Evolutionary conservation across 257 asterid genomes (phyloP), one percentile per base, ranked within the genome.

Genomic region (Ballota nigra): DNA sequence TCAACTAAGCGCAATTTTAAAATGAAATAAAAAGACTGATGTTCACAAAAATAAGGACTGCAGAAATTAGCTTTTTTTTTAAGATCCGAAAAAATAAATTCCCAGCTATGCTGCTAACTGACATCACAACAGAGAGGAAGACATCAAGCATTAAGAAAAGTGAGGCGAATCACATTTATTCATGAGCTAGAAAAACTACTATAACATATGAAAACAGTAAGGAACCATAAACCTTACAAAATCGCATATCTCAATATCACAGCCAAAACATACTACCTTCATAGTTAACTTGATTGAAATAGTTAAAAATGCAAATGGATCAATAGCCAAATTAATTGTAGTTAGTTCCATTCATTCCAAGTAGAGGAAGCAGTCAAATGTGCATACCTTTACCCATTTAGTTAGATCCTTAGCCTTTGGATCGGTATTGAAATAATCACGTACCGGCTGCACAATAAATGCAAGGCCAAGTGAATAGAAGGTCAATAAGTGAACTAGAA

Each of bases 371-470:
- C 11, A 12, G 49, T 11, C 49, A 52, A 66, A 47, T 20, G 34
- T 11, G 3, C 83, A 34, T 83, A 92, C 96, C 96, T 89, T 92
- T 43, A 92, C 95, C 72, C 85, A 85, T 78, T 82, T 87, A 66
- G 89, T 5, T 24, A 92, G 87, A 8, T 87, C 95, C 85, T 81
- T 92, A 49, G 97, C 96, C 60, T 75, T 81, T 2, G 77, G 78
- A 66, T 92, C 88, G 40, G 72, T 84, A 71, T 70, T 85, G 84
- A 92, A 92, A 78, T 89, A 96, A 71, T 92, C 92, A 58, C 96
- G 91, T 15, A 90, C 96, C 28, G 94, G 96, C 93, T 90, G 88
- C 83, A 85, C 22, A 72, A 41, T 4, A 40, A 1, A 58, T 45
- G 57, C 60, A 70, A 49, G 29, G 43, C 24, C 60, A 58, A 31